A percentile compares a stretch with the other conserved stretches of the same genome.
These are phyloP conservation scores for Paraglomus occultum DNA, from an alignment of 192 early-diverging fungal species.

Conservation along the genomic window DNA sequence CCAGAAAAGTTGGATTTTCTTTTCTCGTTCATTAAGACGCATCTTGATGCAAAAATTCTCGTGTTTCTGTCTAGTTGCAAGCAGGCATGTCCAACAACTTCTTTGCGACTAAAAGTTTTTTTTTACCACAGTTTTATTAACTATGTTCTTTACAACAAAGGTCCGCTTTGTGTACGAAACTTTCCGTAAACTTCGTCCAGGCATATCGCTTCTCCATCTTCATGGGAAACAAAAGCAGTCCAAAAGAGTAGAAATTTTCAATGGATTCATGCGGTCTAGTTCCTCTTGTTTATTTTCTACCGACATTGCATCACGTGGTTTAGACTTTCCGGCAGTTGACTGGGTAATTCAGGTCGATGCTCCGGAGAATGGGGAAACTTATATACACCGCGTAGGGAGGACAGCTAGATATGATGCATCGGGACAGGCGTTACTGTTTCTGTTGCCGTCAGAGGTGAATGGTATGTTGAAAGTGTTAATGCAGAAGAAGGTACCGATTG, in stretches of 20 bases:
- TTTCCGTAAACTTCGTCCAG: conserved; percentile 94
- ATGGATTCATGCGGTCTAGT: conserved; percentile 78
- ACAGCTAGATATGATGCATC: conserved; percentile 91
- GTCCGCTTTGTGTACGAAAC: conserved; percentile 89
- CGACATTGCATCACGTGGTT: conserved; percentile 92
- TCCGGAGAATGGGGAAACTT: conserved; percentile 94
- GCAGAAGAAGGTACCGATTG: conserved; percentile 80
- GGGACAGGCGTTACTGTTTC: conserved; percentile 84
- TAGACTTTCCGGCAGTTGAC: conserved; percentile 98
- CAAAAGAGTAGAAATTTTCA: conserved; percentile 91
- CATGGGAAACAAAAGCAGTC: conserved; percentile 98
- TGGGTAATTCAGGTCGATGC: conserved; percentile 99
- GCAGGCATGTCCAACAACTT: conserved; percentile 56
- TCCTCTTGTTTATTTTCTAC: conserved; percentile 86
- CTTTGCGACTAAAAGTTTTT: conserved; percentile 3
- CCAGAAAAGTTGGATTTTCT: conserved; percentile 93
- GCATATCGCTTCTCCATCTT: conserved; percentile 84
- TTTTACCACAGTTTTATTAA: not conserved
- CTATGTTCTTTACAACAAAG: conserved; percentile 31
- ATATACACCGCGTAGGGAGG: conserved; percentile 97
- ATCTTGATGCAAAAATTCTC: conserved; percentile 83
- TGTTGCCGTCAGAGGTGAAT: conserved; percentile 85
- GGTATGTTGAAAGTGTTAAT: conserved; percentile 75
- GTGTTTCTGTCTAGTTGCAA: conserved; percentile 97
- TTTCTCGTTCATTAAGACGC: conserved; percentile 94